Conservation (phyloP, 2,329 filamentous ascomycete genomes). For the Coniella vitis region DNA sequence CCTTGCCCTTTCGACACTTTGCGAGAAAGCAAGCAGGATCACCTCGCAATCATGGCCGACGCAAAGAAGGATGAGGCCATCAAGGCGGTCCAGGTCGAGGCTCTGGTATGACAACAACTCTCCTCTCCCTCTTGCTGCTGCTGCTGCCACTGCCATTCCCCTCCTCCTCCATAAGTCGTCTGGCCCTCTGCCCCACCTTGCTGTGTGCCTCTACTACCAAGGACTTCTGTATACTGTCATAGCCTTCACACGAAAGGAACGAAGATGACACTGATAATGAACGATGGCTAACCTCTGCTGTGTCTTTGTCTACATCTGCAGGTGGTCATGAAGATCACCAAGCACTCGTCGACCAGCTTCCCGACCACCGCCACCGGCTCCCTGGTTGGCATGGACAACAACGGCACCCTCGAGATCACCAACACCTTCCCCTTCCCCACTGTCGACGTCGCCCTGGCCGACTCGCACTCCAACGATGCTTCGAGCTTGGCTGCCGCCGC, state of each 20-base stretch:
- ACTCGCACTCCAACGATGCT: constrained; percentile 67
- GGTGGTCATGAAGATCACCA: constrained; percentile 98
- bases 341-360: constrained; percentile 83
- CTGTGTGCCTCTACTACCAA: constrained; percentile 20
- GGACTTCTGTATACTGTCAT: too few species aligned
- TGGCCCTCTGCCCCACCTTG: constrained; percentile 14
- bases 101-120: constrained; percentile 59
- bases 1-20: background rate
- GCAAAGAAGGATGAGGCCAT: constrained; percentile 61
- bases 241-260: too few species aligned
- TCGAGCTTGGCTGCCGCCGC: constrained; percentile 77
- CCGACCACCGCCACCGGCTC: constrained; percentile 85
- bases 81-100: constrained; percentile 88
- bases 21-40: background rate
- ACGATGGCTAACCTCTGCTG: constrained; percentile 5
- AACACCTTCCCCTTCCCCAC: constrained; percentile 93
- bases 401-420: constrained; percentile 77
- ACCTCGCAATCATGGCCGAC: constrained; percentile 49
- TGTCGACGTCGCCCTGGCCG: constrained; percentile 61
- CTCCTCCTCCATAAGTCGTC: constrained; percentile 16
- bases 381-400: constrained; percentile 87
- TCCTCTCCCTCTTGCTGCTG: constrained; percentile 6
- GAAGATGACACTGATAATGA: too few species aligned
- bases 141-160: constrained; percentile 30
- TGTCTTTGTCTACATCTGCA: constrained; percentile 29